A percentile compares a stretch with the other conserved stretches of the same genome.
phyloP scores from a whole-genome alignment of 768 basidiomycete species.

The Naganishia vaughanmartiniae region DNA sequence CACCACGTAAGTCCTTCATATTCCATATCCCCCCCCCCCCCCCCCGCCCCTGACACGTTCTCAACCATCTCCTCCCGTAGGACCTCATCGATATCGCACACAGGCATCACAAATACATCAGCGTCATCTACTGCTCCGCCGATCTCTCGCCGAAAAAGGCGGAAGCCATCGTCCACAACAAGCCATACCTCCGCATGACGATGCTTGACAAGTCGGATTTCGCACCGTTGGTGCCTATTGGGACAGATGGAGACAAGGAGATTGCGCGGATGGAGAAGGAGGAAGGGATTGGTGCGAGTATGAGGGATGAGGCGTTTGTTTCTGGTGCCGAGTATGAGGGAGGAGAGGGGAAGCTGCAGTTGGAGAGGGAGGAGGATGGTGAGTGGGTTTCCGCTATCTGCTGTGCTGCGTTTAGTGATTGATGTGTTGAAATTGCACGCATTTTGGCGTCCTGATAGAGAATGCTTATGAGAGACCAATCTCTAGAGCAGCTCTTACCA shows the following conservation, averaged over 20 bases:
- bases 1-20: conserved; percentile 6
- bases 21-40: too few species aligned
- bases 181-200: conserved; percentile 45
- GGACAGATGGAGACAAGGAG: conserved; percentile 32
- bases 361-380: conserved; percentile 46
- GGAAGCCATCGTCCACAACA: conserved; percentile 35
- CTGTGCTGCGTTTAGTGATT: neutral
- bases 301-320: conserved; percentile 48
- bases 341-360: conserved; percentile 42
- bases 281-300: conserved; percentile 42
- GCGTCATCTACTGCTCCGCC: conserved; percentile 48
- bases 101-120: conserved; percentile 34
- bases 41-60: too few species aligned
- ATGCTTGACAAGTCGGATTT: conserved; percentile 50
- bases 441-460: neutral
- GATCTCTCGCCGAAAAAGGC: conserved; percentile 37
- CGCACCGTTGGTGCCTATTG: conserved; percentile 38
- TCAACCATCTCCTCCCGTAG: conserved; percentile 13
- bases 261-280: conserved; percentile 29
- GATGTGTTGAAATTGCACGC: neutral
- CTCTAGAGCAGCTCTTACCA: conserved; percentile 46
- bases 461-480: conserved; percentile 47
- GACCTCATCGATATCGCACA: conserved; percentile 38
- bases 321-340: conserved; percentile 47
- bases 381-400: conserved; percentile 11